Base-by-base conservation (phyloP, 495 filamentous ascomycete species). In the Ascobolus immersus region DNA sequence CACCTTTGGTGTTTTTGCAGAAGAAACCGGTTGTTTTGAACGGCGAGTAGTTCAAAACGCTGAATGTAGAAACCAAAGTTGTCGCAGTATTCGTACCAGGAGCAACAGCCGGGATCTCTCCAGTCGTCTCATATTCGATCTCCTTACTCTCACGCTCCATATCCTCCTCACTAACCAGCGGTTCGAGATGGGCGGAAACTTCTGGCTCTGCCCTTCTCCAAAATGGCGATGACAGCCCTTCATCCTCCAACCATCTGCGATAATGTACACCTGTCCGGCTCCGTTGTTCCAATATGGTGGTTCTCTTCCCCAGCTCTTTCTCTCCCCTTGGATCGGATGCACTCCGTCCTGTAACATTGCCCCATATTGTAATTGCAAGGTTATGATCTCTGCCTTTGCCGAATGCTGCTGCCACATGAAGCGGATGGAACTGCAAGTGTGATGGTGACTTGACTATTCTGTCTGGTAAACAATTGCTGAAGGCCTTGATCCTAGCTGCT, bases 331-430 rank as follows among this genome's bases (percentile, higher is more conserved):
- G 44, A 17, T 19, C 17, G 17, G 20, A 5, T 15, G 32, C 21
- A 15, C 17, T 13, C 14, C 24, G 17, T 5, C 86, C 86, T 17
- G 71, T 71, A 14, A 94, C 79, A 52, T 93, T 92, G 15, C 82
- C 82, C 55, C 78, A 93, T 14, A 91, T 67, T 1, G 71, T 91
- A 18, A 93, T 55, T 36, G 66, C 67, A 19, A 96, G 56, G 23
- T 67, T 68, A 65, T 55, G 55, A 86, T 89, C 9, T 53, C 54
- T 36, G 75, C 86, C 15, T 17, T 65, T 54, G 41, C 80, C 62
- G 55, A 89, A 90, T 9, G 52, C 54, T 36, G 76, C 89, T 41
- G 69, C 65, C 37, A 89, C 61, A 36, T 62, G 62, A 9, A 68
- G 42, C 1, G 86, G 82, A 6, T 68, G 58, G 52, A 81, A 92